Conservation (phyloP, 1,284 basidiomycete genomes). For the Pseudozyma hubeiensis region DNA sequence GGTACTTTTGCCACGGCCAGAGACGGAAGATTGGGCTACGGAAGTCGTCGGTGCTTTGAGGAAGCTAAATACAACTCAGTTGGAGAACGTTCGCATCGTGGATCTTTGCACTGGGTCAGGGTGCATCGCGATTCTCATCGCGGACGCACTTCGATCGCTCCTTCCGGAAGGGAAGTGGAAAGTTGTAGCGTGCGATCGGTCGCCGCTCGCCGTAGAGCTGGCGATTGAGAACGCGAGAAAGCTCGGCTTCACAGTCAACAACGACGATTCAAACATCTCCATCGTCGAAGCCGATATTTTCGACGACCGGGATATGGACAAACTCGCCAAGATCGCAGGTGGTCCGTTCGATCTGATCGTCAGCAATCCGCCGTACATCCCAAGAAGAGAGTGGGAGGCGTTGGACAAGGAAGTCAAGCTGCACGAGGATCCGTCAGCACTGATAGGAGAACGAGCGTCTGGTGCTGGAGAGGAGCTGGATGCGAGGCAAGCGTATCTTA, state of each 20-base stretch:
- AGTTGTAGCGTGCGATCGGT: slow-evolving; percentile 37
- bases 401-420: slow-evolving; percentile 18
- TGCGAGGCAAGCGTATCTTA: slow-evolving; percentile 8
- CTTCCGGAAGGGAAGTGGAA: slow-evolving; percentile 11
- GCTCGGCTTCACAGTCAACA: slow-evolving; percentile 11
- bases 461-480: neutral
- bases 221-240: slow-evolving; percentile 36
- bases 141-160: slow-evolving; percentile 19
- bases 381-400: slow-evolving; percentile 27
- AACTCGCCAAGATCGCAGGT: slow-evolving; percentile 6
- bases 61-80: neutral
- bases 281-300: slow-evolving; percentile 38
- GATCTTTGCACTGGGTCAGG: slow-evolving; percentile 44
- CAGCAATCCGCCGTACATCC: slow-evolving; percentile 48
- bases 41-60: slow-evolving; percentile 8
- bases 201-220: slow-evolving; percentile 20
- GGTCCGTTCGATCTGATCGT: slow-evolving; percentile 37
- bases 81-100: slow-evolving; percentile 7
- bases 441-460: slow-evolving; percentile 34
- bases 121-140: slow-evolving; percentile 37
- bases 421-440: slow-evolving; percentile 41
- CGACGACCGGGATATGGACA: slow-evolving; percentile 19
- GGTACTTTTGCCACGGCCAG: slow-evolving; percentile 30
- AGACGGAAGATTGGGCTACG: slow-evolving; percentile 43
- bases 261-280: slow-evolving; percentile 3